Percentiles rank a stretch among this genome's conserved stretches.
These are phyloP conservation scores for Mycena belliarum DNA, from an alignment of 768 basidiomycete species.

Conservation along the genomic window DNA sequence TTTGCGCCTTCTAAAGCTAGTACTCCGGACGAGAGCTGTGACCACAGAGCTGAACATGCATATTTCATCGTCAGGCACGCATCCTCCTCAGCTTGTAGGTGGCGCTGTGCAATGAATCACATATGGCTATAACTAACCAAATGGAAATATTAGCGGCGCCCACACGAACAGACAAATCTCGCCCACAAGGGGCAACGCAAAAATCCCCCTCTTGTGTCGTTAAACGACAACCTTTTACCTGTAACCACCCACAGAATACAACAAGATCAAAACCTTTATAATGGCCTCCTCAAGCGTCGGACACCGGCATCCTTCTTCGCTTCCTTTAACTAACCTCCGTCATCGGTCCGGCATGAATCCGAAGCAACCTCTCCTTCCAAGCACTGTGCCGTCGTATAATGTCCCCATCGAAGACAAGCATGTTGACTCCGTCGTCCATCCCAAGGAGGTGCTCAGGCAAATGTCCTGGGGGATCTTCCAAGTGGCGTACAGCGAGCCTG, in stretches of 20 bases:
- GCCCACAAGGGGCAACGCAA: conserved; percentile 15
- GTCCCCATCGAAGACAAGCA: background rate
- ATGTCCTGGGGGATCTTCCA: conserved; percentile 38
- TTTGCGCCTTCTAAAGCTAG: background rate
- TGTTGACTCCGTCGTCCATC: background rate
- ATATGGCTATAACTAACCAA: conserved; percentile 3
- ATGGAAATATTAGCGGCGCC: background rate
- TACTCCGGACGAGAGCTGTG: background rate
- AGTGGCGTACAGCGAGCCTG: conserved; percentile 30
- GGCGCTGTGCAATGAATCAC: background rate
- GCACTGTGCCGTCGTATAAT: background rate
- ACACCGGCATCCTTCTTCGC: conserved; percentile 3
- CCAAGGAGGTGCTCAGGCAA: conserved; percentile 18
- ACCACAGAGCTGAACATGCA: background rate
- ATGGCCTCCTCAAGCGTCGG: background rate
- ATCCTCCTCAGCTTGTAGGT: background rate
- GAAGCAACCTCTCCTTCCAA: conserved; percentile 10
- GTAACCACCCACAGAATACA: conserved; percentile 14
- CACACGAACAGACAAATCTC: conserved; percentile 7
- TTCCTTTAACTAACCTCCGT: conserved; percentile 9
- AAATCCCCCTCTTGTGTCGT: conserved; percentile 3
- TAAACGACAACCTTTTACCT: conserved; percentile 5
- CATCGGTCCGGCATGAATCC: conserved; percentile 8
- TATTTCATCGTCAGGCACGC: background rate
- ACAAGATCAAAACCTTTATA: conserved; percentile 14